These are phyloP conservation scores for Osmanthus fragrans DNA, from an alignment of 257 asterid species.

Conservation along the genomic window DNA sequence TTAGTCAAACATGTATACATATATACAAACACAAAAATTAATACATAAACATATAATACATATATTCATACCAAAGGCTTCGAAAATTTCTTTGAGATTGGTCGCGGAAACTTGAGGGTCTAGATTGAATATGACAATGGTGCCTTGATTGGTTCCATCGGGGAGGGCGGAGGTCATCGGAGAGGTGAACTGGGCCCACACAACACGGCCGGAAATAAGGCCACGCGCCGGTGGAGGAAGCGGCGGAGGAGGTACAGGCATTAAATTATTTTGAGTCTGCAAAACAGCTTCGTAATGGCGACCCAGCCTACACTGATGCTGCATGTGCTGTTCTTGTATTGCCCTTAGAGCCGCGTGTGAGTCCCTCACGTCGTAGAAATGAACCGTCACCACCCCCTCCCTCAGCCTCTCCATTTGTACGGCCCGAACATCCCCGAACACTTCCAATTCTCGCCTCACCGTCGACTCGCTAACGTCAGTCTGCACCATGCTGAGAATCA, in stretches of 20 bases:
- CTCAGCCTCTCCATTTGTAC: constrained; percentile 91
- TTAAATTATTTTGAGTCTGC: constrained; percentile 18
- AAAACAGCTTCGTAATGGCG: constrained; percentile 60
- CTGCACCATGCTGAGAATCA: constrained; percentile 75
- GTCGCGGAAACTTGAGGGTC: constrained; percentile 45
- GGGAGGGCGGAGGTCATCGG: constrained; percentile 59
- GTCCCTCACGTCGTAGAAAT: constrained; percentile 84
- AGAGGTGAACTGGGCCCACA: constrained; percentile 83
- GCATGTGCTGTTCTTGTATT: constrained; percentile 93
- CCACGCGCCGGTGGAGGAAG: constrained; percentile 58
- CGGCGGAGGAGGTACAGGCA: constrained; percentile 31
- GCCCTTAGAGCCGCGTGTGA: constrained; percentile 71
- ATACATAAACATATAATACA: too few species aligned
- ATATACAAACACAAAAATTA: too few species aligned
- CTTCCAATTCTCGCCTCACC: constrained; percentile 73
- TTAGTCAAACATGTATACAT: constrained; percentile 3
- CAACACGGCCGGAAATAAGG: constrained; percentile 68
- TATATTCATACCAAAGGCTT: constrained; percentile 57
- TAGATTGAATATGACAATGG: constrained; percentile 74
- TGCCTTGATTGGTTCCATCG: constrained; percentile 85
- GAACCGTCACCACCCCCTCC: constrained; percentile 87
- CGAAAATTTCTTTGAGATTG: constrained; percentile 48
- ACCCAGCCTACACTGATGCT: constrained; percentile 81
- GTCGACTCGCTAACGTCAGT: constrained; percentile 70
- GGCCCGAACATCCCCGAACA: constrained; percentile 94